These are phyloP conservation scores for Corinectria fuckeliana DNA, from an alignment of 2,329 filamentous ascomycete species.

Conservation along the genomic window DNA sequence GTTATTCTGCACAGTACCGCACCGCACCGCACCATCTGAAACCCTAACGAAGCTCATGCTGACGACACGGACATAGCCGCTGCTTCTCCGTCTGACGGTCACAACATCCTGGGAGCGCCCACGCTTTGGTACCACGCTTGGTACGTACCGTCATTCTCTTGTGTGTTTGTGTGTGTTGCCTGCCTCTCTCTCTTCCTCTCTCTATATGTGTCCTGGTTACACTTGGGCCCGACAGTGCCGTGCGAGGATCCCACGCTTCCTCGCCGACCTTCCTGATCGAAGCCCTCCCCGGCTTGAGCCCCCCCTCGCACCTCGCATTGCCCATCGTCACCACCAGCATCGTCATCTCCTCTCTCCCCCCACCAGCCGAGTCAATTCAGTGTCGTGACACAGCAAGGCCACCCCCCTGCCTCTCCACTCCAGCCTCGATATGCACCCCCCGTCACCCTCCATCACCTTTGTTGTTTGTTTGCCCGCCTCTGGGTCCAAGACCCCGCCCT, in stretches of 20 bases:
- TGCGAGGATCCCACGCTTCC: constrained; percentile 9
- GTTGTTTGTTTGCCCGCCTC: constrained; percentile 17
- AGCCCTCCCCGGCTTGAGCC: constrained; percentile 23
- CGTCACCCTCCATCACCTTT: constrained; percentile 12
- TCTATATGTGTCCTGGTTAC: neutral
- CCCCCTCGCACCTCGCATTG: constrained; percentile 19
- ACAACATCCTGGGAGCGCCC: no score
- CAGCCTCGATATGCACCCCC: constrained; percentile 29
- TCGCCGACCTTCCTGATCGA: constrained; percentile 34
- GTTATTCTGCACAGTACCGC: constrained; percentile 9
- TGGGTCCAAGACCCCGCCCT: constrained; percentile 25
- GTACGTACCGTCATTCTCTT: constrained; percentile 34
- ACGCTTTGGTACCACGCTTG: no score
- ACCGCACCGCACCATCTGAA: constrained; percentile 14
- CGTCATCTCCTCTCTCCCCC: constrained; percentile 13
- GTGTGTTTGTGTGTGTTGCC: constrained; percentile 15
- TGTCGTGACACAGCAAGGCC: constrained; percentile 25
- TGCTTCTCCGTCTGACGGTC: constrained; percentile 16
- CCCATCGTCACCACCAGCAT: constrained; percentile 19
- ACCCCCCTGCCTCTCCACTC: constrained; percentile 17
- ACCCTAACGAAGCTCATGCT: constrained; percentile 27
- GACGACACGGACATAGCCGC: constrained; percentile 34
- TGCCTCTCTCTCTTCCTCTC: constrained; percentile 12
- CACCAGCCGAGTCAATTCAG: constrained; percentile 17
- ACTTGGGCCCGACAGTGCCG: constrained; percentile 8